phyloP scores from a whole-genome alignment of 2,329 filamentous ascomycete genomes.

The Penicillium concentricum region DNA sequence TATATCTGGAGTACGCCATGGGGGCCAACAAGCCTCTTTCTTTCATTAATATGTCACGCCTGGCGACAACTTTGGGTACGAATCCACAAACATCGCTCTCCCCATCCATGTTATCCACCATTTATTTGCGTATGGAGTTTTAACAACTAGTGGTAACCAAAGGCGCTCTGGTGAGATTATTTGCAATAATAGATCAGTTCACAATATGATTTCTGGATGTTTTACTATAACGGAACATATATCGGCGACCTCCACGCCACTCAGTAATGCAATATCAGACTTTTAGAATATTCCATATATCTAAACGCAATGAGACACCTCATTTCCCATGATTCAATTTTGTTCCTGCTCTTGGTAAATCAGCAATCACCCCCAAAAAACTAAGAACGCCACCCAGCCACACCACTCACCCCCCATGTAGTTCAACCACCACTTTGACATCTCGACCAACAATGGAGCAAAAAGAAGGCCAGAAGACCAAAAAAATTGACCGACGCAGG shows the following conservation, averaged over 20 bases:
- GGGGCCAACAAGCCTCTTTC: neutral
- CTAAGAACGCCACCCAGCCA: neutral
- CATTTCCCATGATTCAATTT: neutral
- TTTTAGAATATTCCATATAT: neutral
- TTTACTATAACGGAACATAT: neutral
- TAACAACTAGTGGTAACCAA: neutral
- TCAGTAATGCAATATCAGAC: too few species aligned
- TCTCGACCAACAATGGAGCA: neutral
- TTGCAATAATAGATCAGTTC: neutral
- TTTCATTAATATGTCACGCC: neutral
- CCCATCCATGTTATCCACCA: too few species aligned
- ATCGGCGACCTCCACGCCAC: neutral
- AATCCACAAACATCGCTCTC: neutral
- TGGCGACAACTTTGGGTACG: neutral
- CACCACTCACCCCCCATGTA: neutral
- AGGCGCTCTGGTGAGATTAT: too few species aligned
- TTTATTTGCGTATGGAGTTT: neutral
- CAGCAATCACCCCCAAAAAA: neutral
- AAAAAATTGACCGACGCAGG: constrained; percentile 25
- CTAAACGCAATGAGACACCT: neutral
- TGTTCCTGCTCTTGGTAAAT: too few species aligned
- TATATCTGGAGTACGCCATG: neutral
- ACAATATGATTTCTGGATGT: neutral
- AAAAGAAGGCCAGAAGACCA: neutral
- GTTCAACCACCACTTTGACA: neutral